Evolutionary conservation across 2,329 filamentous ascomycete genomes (phyloP).

Genomic region (Cadophora malorum): DNA sequence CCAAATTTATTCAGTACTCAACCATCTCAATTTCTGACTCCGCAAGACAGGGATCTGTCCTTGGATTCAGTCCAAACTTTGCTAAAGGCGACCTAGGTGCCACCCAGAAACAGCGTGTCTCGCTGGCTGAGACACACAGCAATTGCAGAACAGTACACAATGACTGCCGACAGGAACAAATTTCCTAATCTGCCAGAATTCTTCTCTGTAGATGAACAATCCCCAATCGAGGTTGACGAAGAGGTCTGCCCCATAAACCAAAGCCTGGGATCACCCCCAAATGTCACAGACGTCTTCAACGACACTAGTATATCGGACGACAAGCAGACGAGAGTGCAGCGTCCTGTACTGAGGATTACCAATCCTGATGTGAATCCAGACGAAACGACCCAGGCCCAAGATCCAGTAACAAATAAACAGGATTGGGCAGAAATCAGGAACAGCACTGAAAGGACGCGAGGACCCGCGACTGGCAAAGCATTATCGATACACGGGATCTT

Average conservation of each 20-base stretch:
- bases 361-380: no score
- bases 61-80: neutral
- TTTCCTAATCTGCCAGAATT: neutral
- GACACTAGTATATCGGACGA: neutral
- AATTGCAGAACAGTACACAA: neutral
- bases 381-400: no score
- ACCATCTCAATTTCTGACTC: neutral
- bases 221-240: neutral
- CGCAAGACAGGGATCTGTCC: neutral
- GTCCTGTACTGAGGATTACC: no score
- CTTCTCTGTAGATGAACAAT: neutral
- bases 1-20: neutral
- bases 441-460: no score
- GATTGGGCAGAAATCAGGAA: no score
- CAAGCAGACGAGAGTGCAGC: no score
- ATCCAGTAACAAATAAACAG: no score
- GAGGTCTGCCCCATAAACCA: neutral
- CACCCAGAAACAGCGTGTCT: no score
- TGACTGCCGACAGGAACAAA: neutral
- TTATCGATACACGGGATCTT: no score
- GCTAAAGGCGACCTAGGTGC: no score
- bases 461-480: no score
- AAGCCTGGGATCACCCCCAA: neutral
- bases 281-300: neutral
- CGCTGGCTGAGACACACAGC: no score